A percentile compares a stretch with the other conserved stretches of the same genome.
Evolutionary conservation across 2,329 filamentous ascomycete genomes (phyloP).

Genomic region (Fusarium veterinarium): DNA sequence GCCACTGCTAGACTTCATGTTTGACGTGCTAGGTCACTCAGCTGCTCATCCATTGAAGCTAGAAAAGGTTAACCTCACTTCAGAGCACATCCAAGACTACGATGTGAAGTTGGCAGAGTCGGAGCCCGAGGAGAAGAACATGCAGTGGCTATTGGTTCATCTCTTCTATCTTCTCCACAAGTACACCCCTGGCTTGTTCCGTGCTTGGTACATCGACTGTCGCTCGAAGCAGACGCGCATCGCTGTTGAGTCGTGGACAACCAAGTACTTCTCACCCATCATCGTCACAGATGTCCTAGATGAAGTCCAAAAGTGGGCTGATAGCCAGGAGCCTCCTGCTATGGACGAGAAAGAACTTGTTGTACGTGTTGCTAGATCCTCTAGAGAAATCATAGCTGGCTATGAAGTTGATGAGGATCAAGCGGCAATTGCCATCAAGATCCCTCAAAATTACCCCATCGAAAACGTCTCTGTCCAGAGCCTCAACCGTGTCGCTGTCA

Average conservation of each 20-base stretch:
- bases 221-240: slow-evolving; percentile 83
- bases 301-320: slow-evolving; percentile 75
- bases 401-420: slow-evolving; percentile 91
- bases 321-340: slow-evolving; percentile 59
- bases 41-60: slow-evolving; percentile 79
- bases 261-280: slow-evolving; percentile 81
- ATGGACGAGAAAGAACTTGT: slow-evolving; percentile 66
- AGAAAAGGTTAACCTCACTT: slow-evolving; percentile 72
- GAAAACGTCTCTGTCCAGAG: slow-evolving; percentile 80
- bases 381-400: slow-evolving; percentile 81
- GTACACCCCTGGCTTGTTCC: slow-evolving; percentile 81
- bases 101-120: slow-evolving; percentile 63
- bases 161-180: slow-evolving; percentile 86
- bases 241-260: slow-evolving; percentile 85
- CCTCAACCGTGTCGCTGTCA: slow-evolving; percentile 85
- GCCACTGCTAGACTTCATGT: slow-evolving; percentile 80
- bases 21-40: slow-evolving; percentile 85
- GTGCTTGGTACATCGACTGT: slow-evolving; percentile 85
- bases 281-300: slow-evolving; percentile 74
- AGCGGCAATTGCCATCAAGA: slow-evolving; percentile 82
- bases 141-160: slow-evolving; percentile 86
- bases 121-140: slow-evolving; percentile 75
- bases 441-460: slow-evolving; percentile 86
- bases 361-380: slow-evolving; percentile 77
- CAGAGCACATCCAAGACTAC: slow-evolving; percentile 66